phyloP scores from a whole-genome alignment of 2,329 filamentous ascomycete species.

The Metarhizium robertsii region DNA sequence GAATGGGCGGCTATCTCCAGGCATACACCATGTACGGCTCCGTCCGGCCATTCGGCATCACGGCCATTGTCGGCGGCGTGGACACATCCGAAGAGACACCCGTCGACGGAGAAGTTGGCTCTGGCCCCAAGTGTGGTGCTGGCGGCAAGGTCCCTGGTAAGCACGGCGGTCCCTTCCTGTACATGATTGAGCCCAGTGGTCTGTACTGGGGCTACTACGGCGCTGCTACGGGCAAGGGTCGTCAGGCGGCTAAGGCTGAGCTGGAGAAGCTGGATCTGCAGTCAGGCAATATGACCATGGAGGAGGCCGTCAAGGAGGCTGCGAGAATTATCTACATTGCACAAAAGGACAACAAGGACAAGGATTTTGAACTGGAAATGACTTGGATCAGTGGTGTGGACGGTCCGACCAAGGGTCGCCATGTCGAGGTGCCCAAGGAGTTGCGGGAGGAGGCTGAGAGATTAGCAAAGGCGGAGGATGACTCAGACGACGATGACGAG shows the following conservation, averaged over 20 bases:
- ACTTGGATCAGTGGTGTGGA: conserved; percentile 85
- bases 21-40: conserved; percentile 96
- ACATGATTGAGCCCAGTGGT: conserved; percentile 98
- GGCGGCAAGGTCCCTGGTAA: conserved; percentile 71
- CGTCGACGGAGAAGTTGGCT: conserved; percentile 85
- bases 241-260: conserved; percentile 95
- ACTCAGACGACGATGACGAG: conserved; percentile 79
- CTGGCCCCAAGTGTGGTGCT: conserved; percentile 66
- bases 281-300: conserved; percentile 64
- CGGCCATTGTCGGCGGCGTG: conserved; percentile 87
- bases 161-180: conserved; percentile 84
- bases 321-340: conserved; percentile 95
- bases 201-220: conserved; percentile 99
- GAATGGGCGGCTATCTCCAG: conserved; percentile 94
- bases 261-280: conserved; percentile 92
- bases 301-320: conserved; percentile 90
- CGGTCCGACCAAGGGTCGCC: conserved; percentile 85
- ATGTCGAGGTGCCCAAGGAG: conserved; percentile 88
- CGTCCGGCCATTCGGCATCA: conserved; percentile 93
- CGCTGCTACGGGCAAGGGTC: conserved; percentile 91
- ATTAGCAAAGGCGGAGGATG: conserved; percentile 81
- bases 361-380: conserved; percentile 99
- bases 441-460: conserved; percentile 85
- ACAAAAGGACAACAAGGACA: conserved; percentile 98
- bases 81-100: conserved; percentile 78